Conservation (phyloP, 345 rosid genomes). For the Eucalyptus curtisii region DNA sequence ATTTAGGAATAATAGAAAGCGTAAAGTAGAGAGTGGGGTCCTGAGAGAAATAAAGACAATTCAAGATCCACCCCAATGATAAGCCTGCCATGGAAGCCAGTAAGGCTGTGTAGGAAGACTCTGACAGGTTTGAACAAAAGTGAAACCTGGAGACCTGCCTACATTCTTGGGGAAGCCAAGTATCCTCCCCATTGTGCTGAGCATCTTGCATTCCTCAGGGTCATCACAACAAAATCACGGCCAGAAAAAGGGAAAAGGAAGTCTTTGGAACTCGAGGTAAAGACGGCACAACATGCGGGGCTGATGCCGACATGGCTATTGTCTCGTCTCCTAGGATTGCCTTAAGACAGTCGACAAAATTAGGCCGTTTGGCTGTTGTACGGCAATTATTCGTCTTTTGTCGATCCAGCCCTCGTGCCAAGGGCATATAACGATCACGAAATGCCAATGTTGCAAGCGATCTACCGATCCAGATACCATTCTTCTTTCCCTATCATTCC, state of each 20-base stretch:
- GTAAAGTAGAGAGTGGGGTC: neutral
- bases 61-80: neutral
- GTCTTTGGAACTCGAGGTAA: neutral
- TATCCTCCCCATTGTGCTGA: conserved; percentile 15
- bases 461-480: neutral
- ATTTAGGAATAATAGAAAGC: neutral
- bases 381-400: neutral
- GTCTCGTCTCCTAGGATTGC: neutral
- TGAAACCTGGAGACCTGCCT: conserved; percentile 23
- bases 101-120: conserved; percentile 46
- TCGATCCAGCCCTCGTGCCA: neutral
- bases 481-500: neutral
- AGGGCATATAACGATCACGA: neutral
- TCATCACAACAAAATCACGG: neutral
- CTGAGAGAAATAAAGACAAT: neutral
- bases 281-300: neutral
- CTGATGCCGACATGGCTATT: neutral
- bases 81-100: conserved; percentile 32
- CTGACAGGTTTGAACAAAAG: conserved; percentile 85
- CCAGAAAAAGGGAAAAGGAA: neutral
- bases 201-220: conserved; percentile 9
- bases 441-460: neutral
- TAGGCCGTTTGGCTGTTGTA: neutral
- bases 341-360: neutral
- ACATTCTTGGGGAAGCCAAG: conserved; percentile 57